These are phyloP conservation scores for Phaeosphaeriaceae sp. DNA, from an alignment of 2,329 filamentous ascomycete species.

Conservation along the genomic window DNA sequence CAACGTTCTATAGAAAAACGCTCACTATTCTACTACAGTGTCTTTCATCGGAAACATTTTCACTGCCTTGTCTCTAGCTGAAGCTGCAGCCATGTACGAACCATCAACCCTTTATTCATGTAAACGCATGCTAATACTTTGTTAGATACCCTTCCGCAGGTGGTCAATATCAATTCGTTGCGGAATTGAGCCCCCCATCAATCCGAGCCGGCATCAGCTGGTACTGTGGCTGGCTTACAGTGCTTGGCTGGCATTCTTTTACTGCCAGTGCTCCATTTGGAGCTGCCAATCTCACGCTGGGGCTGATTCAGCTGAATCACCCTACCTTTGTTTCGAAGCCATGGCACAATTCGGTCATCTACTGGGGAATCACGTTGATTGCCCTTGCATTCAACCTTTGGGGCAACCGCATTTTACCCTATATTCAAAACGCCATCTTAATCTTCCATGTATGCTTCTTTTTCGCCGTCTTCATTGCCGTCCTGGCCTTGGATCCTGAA, in stretches of 20 bases:
- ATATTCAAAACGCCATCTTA: slow-evolving; percentile 52
- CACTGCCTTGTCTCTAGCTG: slow-evolving; percentile 7
- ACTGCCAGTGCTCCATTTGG: background rate
- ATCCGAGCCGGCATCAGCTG: background rate
- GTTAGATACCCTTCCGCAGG: slow-evolving; percentile 10
- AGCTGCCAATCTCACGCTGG: slow-evolving; percentile 10
- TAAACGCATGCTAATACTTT: background rate
- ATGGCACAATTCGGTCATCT: slow-evolving; percentile 56
- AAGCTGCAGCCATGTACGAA: slow-evolving; percentile 9
- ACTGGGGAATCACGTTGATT: slow-evolving; percentile 48
- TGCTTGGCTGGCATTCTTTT: background rate
- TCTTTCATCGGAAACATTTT: slow-evolving; percentile 5
- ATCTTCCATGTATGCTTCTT: slow-evolving; percentile 53
- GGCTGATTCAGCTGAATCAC: slow-evolving; percentile 36
- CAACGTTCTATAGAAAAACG: no score
- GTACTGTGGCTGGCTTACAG: background rate
- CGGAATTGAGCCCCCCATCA: slow-evolving; percentile 1
- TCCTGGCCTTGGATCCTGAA: slow-evolving; percentile 52
- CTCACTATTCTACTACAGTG: background rate
- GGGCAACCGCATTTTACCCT: slow-evolving; percentile 49
- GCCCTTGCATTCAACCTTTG: slow-evolving; percentile 50
- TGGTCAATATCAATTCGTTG: slow-evolving; percentile 13
- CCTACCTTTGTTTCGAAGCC: slow-evolving; percentile 36
- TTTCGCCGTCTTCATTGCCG: slow-evolving; percentile 45
- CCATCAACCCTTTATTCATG: background rate